Evolutionary conservation across 495 filamentous ascomycete species (phyloP), one percentile per base, ranked within the genome.

Genomic region (Durotheca rogersii): DNA sequence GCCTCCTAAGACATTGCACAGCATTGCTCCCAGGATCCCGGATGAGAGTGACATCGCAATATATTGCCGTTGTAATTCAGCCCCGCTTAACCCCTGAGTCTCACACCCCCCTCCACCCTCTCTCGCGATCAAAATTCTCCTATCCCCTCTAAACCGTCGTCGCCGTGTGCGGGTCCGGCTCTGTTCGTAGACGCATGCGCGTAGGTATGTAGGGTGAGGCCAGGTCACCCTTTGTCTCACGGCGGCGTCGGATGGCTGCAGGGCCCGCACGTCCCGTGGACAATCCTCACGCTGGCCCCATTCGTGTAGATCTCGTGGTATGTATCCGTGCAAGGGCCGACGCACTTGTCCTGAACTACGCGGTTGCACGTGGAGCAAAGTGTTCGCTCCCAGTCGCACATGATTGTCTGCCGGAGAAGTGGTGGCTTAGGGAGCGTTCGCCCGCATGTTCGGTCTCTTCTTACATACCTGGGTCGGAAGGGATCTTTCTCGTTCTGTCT

Each of bases 321-420:
- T 23, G 23, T 14, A 32, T 42, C 39, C 4, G 23, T 17, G 15
- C 39, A 42, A 18, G 39, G 39, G 23, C 39, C 19, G 16, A 32
- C 29, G 39, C 39, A 42, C n/a, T 42, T 42, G 19, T 42, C 39
- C 19, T 42, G 39, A 5, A 42, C 19, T 29, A 42, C 19, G 6
- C 18, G 11, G 20, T 42, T 42, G 39, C 39, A 42, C 29, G 39
- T 42, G 6, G 39, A 42, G 15, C 39, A 42, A 14, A 29, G 29
- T 18, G 39, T 42, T 14, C 39, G 39, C n/a, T 42, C 39, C 39
- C 39, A 42, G n/a, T 42, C 39, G 16, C 39, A 42, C 39, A 42
- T 42, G 18, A 19, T n/a, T n/a, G n/a, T n/a, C n/a, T 42, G 15
- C 23, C 14, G 11, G 19, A 29, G 10, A n/a, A 27, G 33, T n/a